phyloP scores from a whole-genome alignment of 2,329 filamentous ascomycete genomes.

The Xylaria multiplex region DNA sequence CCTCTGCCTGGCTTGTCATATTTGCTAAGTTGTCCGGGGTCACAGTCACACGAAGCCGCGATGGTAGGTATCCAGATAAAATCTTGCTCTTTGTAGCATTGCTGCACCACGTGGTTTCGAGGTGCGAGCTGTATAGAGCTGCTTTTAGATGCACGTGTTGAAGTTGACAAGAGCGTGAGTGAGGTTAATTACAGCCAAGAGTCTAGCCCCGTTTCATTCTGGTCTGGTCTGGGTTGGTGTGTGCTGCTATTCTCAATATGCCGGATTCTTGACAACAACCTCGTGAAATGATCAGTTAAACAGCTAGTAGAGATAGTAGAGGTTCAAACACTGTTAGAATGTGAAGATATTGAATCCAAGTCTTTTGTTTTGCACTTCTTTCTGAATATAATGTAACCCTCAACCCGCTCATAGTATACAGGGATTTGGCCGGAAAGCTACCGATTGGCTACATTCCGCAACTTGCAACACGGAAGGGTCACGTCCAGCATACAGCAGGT shows the following conservation, averaged over 20 bases:
- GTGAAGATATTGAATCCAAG: too few species aligned
- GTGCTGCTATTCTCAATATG: too few species aligned
- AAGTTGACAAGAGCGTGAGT: constrained; percentile 9
- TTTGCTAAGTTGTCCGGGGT: background rate
- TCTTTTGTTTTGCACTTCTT: too few species aligned
- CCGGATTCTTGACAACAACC: too few species aligned
- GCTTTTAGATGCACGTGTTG: background rate
- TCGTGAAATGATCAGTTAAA: too few species aligned
- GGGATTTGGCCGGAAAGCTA: background rate
- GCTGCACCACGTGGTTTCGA: constrained; percentile 4
- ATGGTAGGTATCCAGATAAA: background rate
- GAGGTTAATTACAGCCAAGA: background rate
- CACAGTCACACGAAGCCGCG: constrained; percentile 12
- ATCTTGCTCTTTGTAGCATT: constrained; percentile 22
- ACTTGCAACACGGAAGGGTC: constrained; percentile 1
- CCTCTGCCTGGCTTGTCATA: constrained; percentile 33
- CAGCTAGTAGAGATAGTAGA: too few species aligned
- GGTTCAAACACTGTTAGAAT: too few species aligned
- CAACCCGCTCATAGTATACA: background rate
- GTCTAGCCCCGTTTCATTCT: constrained; percentile 7
- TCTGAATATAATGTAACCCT: too few species aligned
- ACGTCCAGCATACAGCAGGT: background rate
- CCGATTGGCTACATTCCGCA: constrained; percentile 7
- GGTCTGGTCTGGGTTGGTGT: background rate
- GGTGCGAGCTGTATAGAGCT: constrained; percentile 6